Conservation (phyloP, 495 filamentous ascomycete genomes). For the Daldinia loculata region DNA sequence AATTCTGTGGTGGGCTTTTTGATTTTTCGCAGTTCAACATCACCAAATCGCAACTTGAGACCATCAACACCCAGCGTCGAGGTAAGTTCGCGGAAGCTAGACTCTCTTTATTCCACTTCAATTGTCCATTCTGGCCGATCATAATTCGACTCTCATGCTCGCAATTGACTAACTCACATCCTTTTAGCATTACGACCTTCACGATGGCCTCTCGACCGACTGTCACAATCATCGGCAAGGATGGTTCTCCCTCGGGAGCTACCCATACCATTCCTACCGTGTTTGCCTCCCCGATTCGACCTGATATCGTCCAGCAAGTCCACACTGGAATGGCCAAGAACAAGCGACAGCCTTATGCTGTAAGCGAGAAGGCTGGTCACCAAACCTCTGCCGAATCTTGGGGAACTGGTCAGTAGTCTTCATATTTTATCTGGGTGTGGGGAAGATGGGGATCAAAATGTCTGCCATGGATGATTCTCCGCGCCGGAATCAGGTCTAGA, state of each 20-base stretch:
- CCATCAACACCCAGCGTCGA: conserved; percentile 44
- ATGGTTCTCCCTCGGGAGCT: conserved; percentile 86
- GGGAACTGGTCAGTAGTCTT: conserved; percentile 89
- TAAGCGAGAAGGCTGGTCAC: conserved; percentile 99
- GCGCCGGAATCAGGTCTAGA: not conserved
- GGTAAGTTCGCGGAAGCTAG: conserved; percentile 35
- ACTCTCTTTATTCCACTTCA: not conserved
- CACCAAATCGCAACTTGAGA: conserved; percentile 39
- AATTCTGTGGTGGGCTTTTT: conserved; percentile 37
- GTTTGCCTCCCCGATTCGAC: conserved; percentile 95
- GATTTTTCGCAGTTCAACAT: conserved; percentile 41
- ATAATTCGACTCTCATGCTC: not conserved
- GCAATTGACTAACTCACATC: conserved; percentile 25
- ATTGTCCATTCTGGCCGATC: not conserved
- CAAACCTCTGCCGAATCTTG: conserved; percentile 99
- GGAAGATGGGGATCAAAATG: not conserved
- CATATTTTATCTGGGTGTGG: conserved; percentile 2
- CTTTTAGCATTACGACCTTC: conserved; percentile 46
- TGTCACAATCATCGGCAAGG: conserved; percentile 90
- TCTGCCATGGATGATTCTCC: not conserved
- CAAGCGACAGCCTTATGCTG: conserved; percentile 98
- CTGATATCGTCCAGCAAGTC: conserved; percentile 98
- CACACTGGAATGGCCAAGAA: conserved; percentile 99
- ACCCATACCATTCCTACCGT: conserved; percentile 91
- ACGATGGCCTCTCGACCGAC: conserved; percentile 94